These are phyloP conservation scores for Prunella vulgaris DNA, from an alignment of 257 asterid species.

Conservation along the genomic window DNA sequence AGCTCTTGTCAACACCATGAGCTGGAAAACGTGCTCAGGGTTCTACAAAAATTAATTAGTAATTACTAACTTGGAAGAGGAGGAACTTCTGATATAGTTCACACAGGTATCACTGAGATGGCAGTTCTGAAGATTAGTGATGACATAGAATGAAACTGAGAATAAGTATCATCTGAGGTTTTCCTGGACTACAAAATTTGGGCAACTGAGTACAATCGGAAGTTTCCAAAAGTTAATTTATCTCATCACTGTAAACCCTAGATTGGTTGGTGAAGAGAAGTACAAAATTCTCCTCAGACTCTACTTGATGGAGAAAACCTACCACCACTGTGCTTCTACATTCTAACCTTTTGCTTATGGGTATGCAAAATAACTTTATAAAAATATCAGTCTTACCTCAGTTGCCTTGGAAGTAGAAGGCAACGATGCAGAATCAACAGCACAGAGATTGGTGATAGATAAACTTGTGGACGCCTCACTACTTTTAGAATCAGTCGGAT, in stretches of 20 bases:
- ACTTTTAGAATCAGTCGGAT: slow-evolving; percentile 54
- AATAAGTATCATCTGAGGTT: too few relatives aligned
- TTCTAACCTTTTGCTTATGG: neutral
- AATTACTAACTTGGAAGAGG: neutral
- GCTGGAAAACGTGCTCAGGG: neutral
- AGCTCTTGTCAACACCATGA: neutral
- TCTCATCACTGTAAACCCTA: too few relatives aligned
- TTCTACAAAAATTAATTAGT: neutral
- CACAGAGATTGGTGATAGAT: slow-evolving; percentile 47
- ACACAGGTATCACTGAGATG: neutral
- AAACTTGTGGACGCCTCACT: slow-evolving; percentile 60
- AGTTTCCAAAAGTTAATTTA: too few relatives aligned
- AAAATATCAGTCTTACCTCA: slow-evolving; percentile 46
- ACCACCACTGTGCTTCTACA: neutral
- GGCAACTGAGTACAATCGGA: too few relatives aligned
- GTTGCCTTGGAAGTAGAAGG: slow-evolving; percentile 68
- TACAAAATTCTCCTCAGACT: neutral
- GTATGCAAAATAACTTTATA: neutral
- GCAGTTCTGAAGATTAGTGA: neutral
- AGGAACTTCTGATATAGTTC: neutral
- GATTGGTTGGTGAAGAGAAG: too few relatives aligned
- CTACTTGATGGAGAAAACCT: slow-evolving; percentile 4
- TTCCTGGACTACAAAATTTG: too few relatives aligned
- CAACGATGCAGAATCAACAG: slow-evolving; percentile 52
- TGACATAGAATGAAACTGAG: neutral